Evolutionary conservation across 2,329 filamentous ascomycete genomes (phyloP), one percentile per base, ranked within the genome.

Genomic region (Daldinia sp.): DNA sequence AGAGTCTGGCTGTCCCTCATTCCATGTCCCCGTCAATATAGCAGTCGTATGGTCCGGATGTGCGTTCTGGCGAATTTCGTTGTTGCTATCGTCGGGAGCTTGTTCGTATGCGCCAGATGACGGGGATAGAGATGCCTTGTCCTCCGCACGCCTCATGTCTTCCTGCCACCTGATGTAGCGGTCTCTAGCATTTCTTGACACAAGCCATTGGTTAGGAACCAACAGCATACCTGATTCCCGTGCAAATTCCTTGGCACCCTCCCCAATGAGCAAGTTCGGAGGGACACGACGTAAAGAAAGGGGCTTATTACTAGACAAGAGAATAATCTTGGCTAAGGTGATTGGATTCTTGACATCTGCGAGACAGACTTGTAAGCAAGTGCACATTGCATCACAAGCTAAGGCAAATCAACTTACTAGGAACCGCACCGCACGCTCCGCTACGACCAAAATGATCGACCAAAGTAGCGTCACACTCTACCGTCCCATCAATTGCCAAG

Each of bases 401-500:
- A 30, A 2, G 39, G 41, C 15, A 30, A 46, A 44, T 73, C 48
- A 18, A 86, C 93, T 79, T 83, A 98, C 95, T 92, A 69, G 93
- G 88, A 48, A 96, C 93, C 48, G 96, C 95, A 72, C 96, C 97
- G 72, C 93, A 97, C 46, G 94, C 96, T 73, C 96, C 96, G 78
- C 95, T 98, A 71, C 94, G 90, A 46, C 97, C 96, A 57, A 91
- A 84, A 78, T 98, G 92, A 76, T 99, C 94, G 44, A 99, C 92
- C 60, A 99, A 88, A 0, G 93, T 94, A 62, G 96, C 96, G 83
- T 99, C 96, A 74, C 94, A 97, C 79, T 99, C 96, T 12, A 98
- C 96, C 0, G 90, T 88, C 1, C 96, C 96, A 73, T 98, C 92
- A 70, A 97, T 92, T 50, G 93, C 91, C 26, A 99, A 84, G 75